Percentiles rank a stretch among this genome's conserved stretches.
phyloP scores from a whole-genome alignment of 1,139 yeast genomes.

The Pichia kudriavzevii region DNA sequence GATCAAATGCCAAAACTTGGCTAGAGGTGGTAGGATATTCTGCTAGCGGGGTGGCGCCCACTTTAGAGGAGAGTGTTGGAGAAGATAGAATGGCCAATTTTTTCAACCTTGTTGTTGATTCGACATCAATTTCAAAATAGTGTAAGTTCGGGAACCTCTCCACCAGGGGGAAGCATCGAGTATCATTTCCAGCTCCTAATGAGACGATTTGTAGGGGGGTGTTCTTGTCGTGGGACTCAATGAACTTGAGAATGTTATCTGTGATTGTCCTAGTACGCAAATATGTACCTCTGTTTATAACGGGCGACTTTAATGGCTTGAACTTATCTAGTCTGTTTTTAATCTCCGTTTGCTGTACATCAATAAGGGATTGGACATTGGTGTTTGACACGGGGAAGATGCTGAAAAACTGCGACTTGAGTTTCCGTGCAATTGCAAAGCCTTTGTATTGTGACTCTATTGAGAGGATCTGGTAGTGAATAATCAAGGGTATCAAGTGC shows the following conservation, averaged over 20 bases:
- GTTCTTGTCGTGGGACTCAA: slow-evolving; percentile 27
- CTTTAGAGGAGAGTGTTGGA: slow-evolving; percentile 20
- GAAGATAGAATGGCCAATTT: slow-evolving; percentile 41
- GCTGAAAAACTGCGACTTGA: slow-evolving; percentile 33
- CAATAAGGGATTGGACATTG: too few relatives aligned
- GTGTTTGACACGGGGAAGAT: slow-evolving; percentile 7
- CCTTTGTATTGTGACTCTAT: slow-evolving; percentile 25
- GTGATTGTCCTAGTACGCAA: slow-evolving; percentile 64
- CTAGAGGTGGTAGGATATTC: slow-evolving; percentile 16
- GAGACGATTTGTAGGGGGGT: slow-evolving; percentile 58
- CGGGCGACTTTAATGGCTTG: slow-evolving; percentile 49
- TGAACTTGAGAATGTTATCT: slow-evolving; percentile 42
- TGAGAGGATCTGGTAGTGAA: slow-evolving; percentile 22
- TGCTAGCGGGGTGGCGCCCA: slow-evolving; percentile 13
- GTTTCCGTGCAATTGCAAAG: slow-evolving; percentile 31
- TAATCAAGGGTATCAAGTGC: slow-evolving; percentile 34
- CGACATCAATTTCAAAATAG: slow-evolving; percentile 74
- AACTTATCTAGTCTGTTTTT: slow-evolving; percentile 3
- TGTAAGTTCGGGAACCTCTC: slow-evolving; percentile 28
- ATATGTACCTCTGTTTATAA: slow-evolving; percentile 79
- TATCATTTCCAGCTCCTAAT: slow-evolving; percentile 95
- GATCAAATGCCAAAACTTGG: slow-evolving; percentile 15
- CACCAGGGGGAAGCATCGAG: slow-evolving; percentile 56
- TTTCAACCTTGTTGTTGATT: slow-evolving; percentile 54
- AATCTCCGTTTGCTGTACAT: not conserved